Evolutionary conservation across 2,329 filamentous ascomycete species (phyloP).

Genomic region (Penicillium sp.): DNA sequence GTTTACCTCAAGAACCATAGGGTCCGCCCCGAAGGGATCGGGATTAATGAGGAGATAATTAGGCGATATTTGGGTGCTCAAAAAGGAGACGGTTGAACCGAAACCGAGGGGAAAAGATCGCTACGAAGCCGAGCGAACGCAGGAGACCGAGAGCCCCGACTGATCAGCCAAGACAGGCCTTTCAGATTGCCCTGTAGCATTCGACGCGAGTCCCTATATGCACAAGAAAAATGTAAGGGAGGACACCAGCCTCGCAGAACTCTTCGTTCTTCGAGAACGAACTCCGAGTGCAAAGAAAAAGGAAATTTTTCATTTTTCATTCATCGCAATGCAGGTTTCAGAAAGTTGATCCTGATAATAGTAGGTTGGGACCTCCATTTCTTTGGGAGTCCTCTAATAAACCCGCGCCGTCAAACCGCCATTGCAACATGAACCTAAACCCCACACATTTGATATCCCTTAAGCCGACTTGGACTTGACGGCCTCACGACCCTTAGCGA

Average conservation of each 20-base stretch:
- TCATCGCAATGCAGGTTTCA: conserved; percentile 30
- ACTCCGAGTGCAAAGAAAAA: conserved; percentile 56
- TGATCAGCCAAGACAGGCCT: neutral
- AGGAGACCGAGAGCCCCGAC: neutral
- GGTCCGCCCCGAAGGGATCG: neutral
- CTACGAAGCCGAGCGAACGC: neutral
- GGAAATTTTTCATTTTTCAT: conserved; percentile 64
- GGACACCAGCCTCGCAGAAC: conserved; percentile 3
- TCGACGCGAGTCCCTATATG: neutral
- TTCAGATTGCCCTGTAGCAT: neutral
- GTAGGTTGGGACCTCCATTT: conserved; percentile 21
- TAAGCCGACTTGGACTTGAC: conserved; percentile 59
- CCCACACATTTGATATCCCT: conserved; percentile 57
- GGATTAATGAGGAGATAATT: neutral
- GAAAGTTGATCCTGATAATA: conserved; percentile 24
- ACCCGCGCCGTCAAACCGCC: conserved; percentile 34
- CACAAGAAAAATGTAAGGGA: neutral
- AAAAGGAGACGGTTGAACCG: neutral
- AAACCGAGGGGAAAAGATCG: neutral
- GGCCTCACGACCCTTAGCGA: conserved; percentile 46
- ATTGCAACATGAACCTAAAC: conserved; percentile 62
- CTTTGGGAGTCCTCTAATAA: conserved; percentile 23
- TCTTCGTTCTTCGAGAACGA: conserved; percentile 3
- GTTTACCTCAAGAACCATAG: neutral
- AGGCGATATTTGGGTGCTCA: neutral